These are phyloP conservation scores for Chiua virens DNA, from an alignment of 768 basidiomycete species.

Conservation along the genomic window DNA sequence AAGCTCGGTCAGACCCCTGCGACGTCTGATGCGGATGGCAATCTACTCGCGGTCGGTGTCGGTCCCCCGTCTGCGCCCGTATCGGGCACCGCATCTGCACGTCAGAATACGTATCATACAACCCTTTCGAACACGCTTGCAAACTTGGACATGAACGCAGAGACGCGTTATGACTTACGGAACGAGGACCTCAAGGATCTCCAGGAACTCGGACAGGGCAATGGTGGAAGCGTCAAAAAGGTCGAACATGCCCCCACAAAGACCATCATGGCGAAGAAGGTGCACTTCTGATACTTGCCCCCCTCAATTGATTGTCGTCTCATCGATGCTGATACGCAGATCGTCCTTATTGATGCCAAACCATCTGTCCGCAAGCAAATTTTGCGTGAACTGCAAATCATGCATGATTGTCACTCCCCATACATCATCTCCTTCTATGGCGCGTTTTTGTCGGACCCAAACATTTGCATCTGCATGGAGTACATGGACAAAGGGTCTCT, in stretches of 20 bases:
- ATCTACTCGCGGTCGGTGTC: slow-evolving; percentile 47
- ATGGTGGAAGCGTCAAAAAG: slow-evolving; percentile 96
- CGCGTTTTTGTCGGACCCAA: slow-evolving; percentile 94
- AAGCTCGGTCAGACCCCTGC: slow-evolving; percentile 48
- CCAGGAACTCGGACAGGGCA: slow-evolving; percentile 91
- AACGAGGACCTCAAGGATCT: slow-evolving; percentile 91
- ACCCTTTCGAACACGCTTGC: slow-evolving; percentile 83
- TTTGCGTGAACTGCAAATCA: slow-evolving; percentile 95
- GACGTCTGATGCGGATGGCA: slow-evolving; percentile 36
- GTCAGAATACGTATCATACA: slow-evolving; percentile 74
- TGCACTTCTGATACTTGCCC: slow-evolving; percentile 33
- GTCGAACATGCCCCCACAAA: slow-evolving; percentile 91
- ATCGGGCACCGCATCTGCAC: slow-evolving; percentile 50
- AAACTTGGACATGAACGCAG: slow-evolving; percentile 80
- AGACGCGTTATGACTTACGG: slow-evolving; percentile 80
- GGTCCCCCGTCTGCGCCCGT: slow-evolving; percentile 53
- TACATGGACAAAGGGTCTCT: slow-evolving; percentile 92
- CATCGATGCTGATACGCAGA: slow-evolving; percentile 44
- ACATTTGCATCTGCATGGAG: slow-evolving; percentile 99
- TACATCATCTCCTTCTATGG: slow-evolving; percentile 98
- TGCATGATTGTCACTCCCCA: slow-evolving; percentile 93
- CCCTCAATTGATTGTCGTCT: not conserved
- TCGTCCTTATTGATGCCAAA: slow-evolving; percentile 95
- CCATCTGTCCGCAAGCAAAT: slow-evolving; percentile 97
- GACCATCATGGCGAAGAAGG: slow-evolving; percentile 98